Conservation (phyloP, 2,329 filamentous ascomycete genomes). For the Calonectria pseudoturangicola region DNA sequence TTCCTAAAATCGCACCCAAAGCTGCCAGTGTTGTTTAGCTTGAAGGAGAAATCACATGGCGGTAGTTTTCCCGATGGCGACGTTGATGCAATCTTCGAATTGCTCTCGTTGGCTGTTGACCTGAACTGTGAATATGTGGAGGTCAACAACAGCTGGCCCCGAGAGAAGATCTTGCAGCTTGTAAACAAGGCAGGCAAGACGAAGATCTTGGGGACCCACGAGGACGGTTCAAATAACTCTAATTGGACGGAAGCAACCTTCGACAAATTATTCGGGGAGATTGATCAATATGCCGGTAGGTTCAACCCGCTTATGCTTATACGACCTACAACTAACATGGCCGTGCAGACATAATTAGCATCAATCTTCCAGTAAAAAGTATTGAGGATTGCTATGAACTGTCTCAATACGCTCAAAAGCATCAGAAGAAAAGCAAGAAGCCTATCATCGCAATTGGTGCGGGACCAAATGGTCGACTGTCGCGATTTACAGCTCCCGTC, state of each 20-base stretch:
- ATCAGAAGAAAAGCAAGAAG: background rate
- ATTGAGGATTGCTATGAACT: slow-evolving; percentile 24
- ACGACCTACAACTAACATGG: background rate
- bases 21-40: slow-evolving; percentile 17
- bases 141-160: slow-evolving; percentile 15
- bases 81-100: background rate
- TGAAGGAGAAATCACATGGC: slow-evolving; percentile 27
- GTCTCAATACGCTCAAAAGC: background rate
- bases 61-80: slow-evolving; percentile 19
- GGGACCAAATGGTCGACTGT: slow-evolving; percentile 25
- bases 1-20: slow-evolving; percentile 24
- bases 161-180: background rate
- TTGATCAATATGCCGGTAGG: slow-evolving; percentile 24
- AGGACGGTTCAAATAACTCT: background rate
- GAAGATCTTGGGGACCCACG: slow-evolving; percentile 21
- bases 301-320: background rate
- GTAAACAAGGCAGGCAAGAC: background rate
- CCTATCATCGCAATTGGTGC: slow-evolving; percentile 5
- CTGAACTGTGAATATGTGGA: slow-evolving; percentile 28
- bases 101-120: slow-evolving; percentile 24
- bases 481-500: slow-evolving; percentile 25
- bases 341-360: slow-evolving; percentile 13
- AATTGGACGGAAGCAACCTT: slow-evolving; percentile 1
- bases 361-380: background rate
- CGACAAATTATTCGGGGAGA: background rate